Percentiles rank a stretch among this genome's conserved stretches.
These are phyloP conservation scores for Albizia julibrissin DNA, from an alignment of 306 rosid species.

Conservation along the genomic window DNA sequence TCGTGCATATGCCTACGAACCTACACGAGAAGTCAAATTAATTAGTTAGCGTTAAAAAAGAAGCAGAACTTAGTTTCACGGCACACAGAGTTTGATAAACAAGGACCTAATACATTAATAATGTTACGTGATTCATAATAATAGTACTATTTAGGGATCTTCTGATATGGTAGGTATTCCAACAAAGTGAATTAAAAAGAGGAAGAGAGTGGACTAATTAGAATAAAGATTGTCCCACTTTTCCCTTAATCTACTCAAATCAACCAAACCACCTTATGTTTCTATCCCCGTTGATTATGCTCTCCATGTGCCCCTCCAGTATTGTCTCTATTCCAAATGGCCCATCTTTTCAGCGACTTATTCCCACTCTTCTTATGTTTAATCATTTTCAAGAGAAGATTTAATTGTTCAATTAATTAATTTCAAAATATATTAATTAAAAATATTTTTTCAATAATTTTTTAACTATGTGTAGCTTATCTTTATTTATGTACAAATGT, in stretches of 20 bases:
- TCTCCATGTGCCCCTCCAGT: constrained; percentile 36
- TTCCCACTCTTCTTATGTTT: not conserved
- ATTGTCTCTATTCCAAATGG: constrained; percentile 23
- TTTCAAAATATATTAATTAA: not conserved
- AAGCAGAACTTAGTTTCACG: not conserved
- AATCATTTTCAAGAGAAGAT: not conserved
- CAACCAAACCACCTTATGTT: constrained; percentile 4
- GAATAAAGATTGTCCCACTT: constrained; percentile 21
- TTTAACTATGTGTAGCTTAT: too few species aligned
- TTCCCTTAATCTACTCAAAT: not conserved
- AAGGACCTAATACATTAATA: not conserved
- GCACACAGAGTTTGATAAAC: not conserved
- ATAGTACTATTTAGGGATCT: not conserved
- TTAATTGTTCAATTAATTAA: not conserved
- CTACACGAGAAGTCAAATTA: not conserved
- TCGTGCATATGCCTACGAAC: not conserved
- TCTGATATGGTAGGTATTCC: constrained; percentile 10
- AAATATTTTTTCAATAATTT: not conserved
- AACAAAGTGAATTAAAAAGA: not conserved
- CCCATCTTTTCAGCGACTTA: constrained; percentile 6
- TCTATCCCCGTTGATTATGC: constrained; percentile 29
- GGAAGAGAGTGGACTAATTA: not conserved
- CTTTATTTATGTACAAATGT: too few species aligned
- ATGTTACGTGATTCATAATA: not conserved
- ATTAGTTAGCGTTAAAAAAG: not conserved